Evolutionary conservation across 202 grass and related monocot genomes (phyloP).

Genomic region (Panicum hallii): DNA sequence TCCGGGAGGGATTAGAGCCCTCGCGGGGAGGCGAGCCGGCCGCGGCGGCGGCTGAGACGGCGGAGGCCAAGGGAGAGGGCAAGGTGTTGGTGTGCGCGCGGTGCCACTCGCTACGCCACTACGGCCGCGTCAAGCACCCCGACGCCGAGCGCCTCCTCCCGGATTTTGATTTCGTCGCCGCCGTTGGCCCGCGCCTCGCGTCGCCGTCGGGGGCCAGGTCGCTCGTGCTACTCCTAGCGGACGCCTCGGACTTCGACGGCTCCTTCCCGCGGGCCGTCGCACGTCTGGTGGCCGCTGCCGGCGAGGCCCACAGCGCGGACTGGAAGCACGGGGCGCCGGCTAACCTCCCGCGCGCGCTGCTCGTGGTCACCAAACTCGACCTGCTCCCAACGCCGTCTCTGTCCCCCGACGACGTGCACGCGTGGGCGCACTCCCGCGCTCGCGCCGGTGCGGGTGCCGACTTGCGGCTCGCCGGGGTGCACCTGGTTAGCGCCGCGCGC

Average conservation of each 20-base stretch:
- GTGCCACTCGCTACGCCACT: conserved; percentile 91
- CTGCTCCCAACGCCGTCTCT: conserved; percentile 68
- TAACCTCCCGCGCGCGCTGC: conserved; percentile 68
- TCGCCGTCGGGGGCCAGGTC: conserved; percentile 76
- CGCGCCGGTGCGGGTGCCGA: conserved; percentile 55
- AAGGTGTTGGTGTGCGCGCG: conserved; percentile 72
- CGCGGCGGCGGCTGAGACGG: neutral
- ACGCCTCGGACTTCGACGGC: conserved; percentile 83
- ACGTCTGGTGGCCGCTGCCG: conserved; percentile 54
- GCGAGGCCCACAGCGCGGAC: conserved; percentile 45
- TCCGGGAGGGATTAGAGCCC: conserved; percentile 28
- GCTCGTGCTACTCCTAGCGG: conserved; percentile 76
- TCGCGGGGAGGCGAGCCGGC: neutral
- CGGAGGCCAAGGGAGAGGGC: conserved; percentile 16
- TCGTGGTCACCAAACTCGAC: conserved; percentile 85
- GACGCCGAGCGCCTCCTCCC: conserved; percentile 74
- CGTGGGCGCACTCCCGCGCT: conserved; percentile 65
- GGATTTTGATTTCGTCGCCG: conserved; percentile 78
- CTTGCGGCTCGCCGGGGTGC: conserved; percentile 65
- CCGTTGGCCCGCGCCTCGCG: conserved; percentile 65
- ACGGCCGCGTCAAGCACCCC: conserved; percentile 73
- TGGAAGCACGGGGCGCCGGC: conserved; percentile 60
- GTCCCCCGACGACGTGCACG: conserved; percentile 63
- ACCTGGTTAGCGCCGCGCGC: conserved; percentile 67
- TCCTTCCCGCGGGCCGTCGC: conserved; percentile 79